These are phyloP conservation scores for Nectriaceae sp. DNA, from an alignment of 2,329 filamentous ascomycete species.

Conservation along the genomic window DNA sequence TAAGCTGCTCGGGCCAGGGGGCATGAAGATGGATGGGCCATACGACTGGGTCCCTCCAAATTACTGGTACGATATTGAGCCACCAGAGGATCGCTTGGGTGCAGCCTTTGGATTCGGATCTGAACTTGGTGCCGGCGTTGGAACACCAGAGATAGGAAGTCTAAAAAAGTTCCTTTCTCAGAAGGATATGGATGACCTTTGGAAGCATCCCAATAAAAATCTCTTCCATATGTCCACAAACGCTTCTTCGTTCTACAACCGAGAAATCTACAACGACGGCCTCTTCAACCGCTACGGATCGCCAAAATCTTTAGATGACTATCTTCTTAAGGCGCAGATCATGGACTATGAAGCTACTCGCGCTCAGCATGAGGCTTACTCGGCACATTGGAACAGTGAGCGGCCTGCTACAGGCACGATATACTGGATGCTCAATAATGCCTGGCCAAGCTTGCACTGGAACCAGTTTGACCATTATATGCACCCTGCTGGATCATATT, in stretches of 20 bases:
- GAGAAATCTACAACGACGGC: constrained; percentile 59
- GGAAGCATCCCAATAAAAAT: constrained; percentile 53
- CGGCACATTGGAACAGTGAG: constrained; percentile 48
- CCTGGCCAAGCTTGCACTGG: constrained; percentile 68
- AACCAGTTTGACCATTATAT: constrained; percentile 66
- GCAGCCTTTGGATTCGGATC: constrained; percentile 65
- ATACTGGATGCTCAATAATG: constrained; percentile 70
- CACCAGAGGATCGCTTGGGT: constrained; percentile 44
- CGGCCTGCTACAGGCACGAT: constrained; percentile 61
- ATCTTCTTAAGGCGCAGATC: constrained; percentile 60
- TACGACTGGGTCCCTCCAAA: constrained; percentile 68
- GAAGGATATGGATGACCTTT: constrained; percentile 55
- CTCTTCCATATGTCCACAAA: constrained; percentile 63
- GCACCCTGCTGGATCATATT: constrained; percentile 59
- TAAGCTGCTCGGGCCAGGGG: constrained; percentile 51
- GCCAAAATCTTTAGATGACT: constrained; percentile 55
- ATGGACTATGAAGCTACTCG: constrained; percentile 66
- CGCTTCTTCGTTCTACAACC: constrained; percentile 55
- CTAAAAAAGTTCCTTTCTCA: constrained; percentile 54
- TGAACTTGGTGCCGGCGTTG: constrained; percentile 62
- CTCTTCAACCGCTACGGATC: constrained; percentile 53
- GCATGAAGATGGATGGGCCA: constrained; percentile 67
- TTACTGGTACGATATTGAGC: constrained; percentile 59
- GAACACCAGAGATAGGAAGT: constrained; percentile 59
- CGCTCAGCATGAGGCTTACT: constrained; percentile 59